Conservation (phyloP, 176 grass and related monocot species). For the Cenchrus americanus region DNA sequence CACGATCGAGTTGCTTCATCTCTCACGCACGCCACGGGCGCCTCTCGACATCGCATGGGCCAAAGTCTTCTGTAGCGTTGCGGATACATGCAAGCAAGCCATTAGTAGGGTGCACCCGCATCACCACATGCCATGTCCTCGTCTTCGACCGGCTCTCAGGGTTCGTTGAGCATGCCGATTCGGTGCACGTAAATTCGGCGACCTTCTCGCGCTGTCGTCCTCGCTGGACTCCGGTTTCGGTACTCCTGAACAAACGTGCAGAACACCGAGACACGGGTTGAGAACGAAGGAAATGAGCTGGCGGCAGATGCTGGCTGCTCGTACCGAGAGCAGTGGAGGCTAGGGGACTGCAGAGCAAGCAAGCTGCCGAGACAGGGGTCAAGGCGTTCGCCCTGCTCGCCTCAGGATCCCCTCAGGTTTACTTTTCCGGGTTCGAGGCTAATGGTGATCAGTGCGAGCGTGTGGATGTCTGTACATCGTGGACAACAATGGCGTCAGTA, state of each 20-base stretch:
- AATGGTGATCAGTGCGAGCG: neutral
- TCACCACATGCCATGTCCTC: neutral
- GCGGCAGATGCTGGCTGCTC: neutral
- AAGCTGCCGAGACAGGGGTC: slow-evolving; percentile 18
- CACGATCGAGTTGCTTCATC: neutral
- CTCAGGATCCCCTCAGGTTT: neutral
- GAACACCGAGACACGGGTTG: neutral
- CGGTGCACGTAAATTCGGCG: neutral
- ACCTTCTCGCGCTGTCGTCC: neutral
- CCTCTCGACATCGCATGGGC: neutral
- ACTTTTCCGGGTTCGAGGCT: neutral
- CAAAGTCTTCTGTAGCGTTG: neutral
- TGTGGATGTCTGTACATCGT: no score
- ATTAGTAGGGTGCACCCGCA: neutral
- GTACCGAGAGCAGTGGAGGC: no score
- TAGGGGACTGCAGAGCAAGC: neutral
- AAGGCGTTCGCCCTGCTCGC: slow-evolving; percentile 11
- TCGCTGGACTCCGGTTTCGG: slow-evolving; percentile 2
- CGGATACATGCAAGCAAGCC: neutral
- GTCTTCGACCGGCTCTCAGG: neutral
- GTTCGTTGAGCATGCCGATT: no score
- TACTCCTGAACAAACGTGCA: neutral
- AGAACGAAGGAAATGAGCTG: neutral
- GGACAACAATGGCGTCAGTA: no score
- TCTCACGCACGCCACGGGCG: neutral